Percentiles rank a stretch among this genome's conserved stretches.
Conservation (phyloP, 2,329 filamentous ascomycete species). For the Xylaria sp. region DNA sequence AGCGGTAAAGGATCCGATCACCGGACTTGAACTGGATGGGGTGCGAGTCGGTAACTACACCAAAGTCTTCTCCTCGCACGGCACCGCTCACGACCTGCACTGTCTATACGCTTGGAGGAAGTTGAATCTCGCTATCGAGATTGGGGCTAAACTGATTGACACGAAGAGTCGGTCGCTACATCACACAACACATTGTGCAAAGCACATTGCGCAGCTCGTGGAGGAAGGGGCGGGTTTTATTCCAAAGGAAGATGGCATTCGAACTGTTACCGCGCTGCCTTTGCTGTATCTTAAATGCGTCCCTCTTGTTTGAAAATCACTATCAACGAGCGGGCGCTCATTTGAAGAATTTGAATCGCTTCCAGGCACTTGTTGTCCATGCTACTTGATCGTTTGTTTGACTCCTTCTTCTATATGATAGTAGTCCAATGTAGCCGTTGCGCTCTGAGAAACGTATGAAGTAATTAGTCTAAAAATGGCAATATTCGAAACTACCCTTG, state of each 20-base stretch:
- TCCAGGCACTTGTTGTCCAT: not conserved
- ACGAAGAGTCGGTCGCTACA: conserved; percentile 8
- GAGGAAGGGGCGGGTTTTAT: conserved; percentile 11
- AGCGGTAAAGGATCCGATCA: not conserved
- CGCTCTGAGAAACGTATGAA: too few relatives aligned
- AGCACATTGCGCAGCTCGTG: conserved; percentile 10
- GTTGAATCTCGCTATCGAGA: conserved; percentile 7
- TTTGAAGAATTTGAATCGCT: too few relatives aligned
- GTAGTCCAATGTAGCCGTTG: too few relatives aligned
- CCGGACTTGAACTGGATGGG: not conserved
- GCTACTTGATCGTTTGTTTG: too few relatives aligned
- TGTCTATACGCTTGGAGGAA: conserved; percentile 11
- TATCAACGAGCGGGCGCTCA: too few relatives aligned
- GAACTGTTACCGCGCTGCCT: conserved; percentile 2
- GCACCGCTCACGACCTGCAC: conserved; percentile 5
- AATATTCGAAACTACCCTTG: too few relatives aligned
- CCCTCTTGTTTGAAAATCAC: not conserved
- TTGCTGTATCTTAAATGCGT: not conserved
- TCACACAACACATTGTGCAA: conserved; percentile 10
- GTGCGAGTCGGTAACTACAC: conserved; percentile 6
- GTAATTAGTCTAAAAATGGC: too few relatives aligned
- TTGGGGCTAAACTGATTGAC: not conserved
- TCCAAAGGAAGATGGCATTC: conserved; percentile 1
- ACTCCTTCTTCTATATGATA: too few relatives aligned
- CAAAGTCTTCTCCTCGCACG: conserved; percentile 3